Evolutionary conservation across 2,329 filamentous ascomycete genomes (phyloP), one percentile per base, ranked within the genome.

Genomic region (Tetracladium maxilliforme): DNA sequence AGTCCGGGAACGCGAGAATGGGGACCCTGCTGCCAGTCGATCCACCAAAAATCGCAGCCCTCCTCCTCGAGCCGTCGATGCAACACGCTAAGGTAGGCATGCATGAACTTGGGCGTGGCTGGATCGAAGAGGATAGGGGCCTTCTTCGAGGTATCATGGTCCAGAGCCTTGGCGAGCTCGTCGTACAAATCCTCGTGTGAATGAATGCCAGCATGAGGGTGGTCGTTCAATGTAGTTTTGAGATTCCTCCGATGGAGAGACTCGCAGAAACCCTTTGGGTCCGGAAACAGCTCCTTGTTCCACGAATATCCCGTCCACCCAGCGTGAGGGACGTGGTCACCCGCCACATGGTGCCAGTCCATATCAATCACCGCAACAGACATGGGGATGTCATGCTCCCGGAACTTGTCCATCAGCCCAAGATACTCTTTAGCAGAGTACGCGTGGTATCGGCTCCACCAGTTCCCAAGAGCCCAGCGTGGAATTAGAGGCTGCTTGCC

Each of bases 1-100:
- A 75, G 48, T 2, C 67, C 67, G 0, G 56, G 59, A 6, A 72
- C 53, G 17, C 55, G 53, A 2, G 66, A 67, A 28, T 55, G 49
- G 3, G 51, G 46, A 2, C 70, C 70, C 41, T 75, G 70, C 41
- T 76, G 70, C 70, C 70, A 76, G 40, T 76, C 70, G 15, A 74
- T 56, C 70, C 70, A 76, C 66, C 68, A 73, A 29, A 76, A 72
- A 37, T 75, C 69, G 13, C 60, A 54, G 2, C 64, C 69, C 7
- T 64, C 48, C 2, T 59, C 49, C 32, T 75, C 69, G 15, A 73
- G 49, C 10, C 53, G 47, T 9, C 59, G 52, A 29, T 72, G 64
- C 5, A 75, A 50, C 3, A 71, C 56, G 24, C 61, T 54, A 22
- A 73, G 59, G 35, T 67, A 74, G 0, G 66, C 68, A 17, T 69